phyloP scores from a whole-genome alignment of 148 eudicot genomes.

The Rhododendron ferrugineum region DNA sequence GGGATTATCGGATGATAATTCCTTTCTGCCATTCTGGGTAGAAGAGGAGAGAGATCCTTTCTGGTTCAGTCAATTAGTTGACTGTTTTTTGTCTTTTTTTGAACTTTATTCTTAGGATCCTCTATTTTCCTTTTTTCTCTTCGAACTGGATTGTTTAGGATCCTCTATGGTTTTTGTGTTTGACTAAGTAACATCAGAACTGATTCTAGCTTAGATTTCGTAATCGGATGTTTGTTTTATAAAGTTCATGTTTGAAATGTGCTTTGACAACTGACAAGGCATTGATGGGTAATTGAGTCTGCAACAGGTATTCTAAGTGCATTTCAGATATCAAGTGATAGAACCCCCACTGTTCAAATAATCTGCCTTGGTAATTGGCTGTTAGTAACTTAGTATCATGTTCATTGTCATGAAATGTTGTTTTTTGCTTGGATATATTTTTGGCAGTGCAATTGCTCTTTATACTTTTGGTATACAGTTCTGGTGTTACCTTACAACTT shows the following conservation, averaged over 20 bases:
- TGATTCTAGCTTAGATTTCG: neutral
- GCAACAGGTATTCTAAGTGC: neutral
- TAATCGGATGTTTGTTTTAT: neutral
- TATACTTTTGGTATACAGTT: neutral
- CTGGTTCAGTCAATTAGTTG: constrained; percentile 9
- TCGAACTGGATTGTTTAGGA: neutral
- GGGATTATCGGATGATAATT: neutral
- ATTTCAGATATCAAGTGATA: neutral
- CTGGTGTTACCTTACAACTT: neutral
- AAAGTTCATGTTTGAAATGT: neutral
- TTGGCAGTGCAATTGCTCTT: neutral
- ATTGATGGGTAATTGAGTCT: neutral
- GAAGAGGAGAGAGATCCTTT: neutral
- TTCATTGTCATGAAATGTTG: no score
- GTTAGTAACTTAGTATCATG: neutral
- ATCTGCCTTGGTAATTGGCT: neutral
- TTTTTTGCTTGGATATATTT: no score
- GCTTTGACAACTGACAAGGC: neutral
- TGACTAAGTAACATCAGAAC: neutral
- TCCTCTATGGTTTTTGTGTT: neutral
- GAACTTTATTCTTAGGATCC: constrained; percentile 1
- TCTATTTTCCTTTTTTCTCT: neutral
- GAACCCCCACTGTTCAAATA: neutral
- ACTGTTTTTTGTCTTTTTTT: neutral
- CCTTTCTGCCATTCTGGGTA: neutral